These are phyloP conservation scores for Vigna angularis DNA, from an alignment of 306 rosid genomes.

Conservation along the genomic window DNA sequence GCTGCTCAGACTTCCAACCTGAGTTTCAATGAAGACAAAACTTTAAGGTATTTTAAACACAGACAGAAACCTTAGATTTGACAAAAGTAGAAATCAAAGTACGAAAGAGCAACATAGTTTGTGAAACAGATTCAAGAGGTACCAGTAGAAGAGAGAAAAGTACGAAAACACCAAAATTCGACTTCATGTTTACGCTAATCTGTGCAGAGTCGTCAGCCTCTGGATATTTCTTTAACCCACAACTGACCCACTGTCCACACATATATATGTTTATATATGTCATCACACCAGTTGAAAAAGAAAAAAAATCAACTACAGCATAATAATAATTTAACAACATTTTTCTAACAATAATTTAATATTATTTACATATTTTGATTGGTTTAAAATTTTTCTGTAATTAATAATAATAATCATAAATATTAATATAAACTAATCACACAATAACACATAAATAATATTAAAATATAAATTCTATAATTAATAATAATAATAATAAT, in stretches of 20 bases:
- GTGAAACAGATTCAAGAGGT: conserved; percentile 22
- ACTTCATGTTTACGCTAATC: conserved; percentile 52
- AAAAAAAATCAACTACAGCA: background rate
- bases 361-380: too few relatives aligned
- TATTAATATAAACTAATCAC: too few relatives aligned
- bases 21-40: background rate
- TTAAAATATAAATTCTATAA: too few relatives aligned
- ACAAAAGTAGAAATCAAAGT: background rate
- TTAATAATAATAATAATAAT: too few relatives aligned
- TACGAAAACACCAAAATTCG: conserved; percentile 41
- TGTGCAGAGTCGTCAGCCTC: conserved; percentile 32
- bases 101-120: background rate
- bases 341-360: too few relatives aligned
- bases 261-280: conserved; percentile 9
- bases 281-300: background rate
- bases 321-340: too few relatives aligned
- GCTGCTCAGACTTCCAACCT: conserved; percentile 46
- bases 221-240: conserved; percentile 27
- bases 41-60: too few relatives aligned
- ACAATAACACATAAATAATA: too few relatives aligned
- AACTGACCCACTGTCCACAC: background rate
- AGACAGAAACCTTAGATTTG: background rate
- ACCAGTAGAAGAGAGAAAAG: conserved; percentile 64
- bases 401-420: too few relatives aligned
- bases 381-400: too few relatives aligned